phyloP scores from a whole-genome alignment of 2,329 filamentous ascomycete genomes.

The Venturiaceae sp. region DNA sequence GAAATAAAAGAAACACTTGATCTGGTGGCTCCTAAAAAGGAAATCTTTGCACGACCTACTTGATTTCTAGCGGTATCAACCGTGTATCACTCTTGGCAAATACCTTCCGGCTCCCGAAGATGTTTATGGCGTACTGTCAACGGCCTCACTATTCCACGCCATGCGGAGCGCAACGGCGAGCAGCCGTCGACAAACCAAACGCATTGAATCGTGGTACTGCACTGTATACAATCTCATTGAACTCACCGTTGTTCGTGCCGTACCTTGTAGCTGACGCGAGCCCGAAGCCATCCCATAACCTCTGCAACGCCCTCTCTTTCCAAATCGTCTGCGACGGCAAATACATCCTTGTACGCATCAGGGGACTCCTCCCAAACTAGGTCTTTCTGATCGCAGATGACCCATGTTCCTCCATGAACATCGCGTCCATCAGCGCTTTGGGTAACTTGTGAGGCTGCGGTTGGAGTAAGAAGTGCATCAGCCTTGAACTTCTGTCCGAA shows the following conservation, averaged over 20 bases:
- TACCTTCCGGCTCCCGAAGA: not conserved
- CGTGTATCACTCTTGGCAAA: not conserved
- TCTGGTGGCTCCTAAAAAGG: not conserved
- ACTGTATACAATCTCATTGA: not conserved
- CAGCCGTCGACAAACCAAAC: not conserved
- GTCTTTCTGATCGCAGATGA: slow-evolving; percentile 27
- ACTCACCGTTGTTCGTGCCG: slow-evolving; percentile 17
- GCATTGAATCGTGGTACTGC: not conserved
- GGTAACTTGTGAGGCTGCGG: not conserved
- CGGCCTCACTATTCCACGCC: not conserved
- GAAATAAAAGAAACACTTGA: not conserved
- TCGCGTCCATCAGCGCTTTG: slow-evolving; percentile 2
- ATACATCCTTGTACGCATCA: slow-evolving; percentile 28
- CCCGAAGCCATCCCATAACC: slow-evolving; percentile 21
- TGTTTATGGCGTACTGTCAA: not conserved
- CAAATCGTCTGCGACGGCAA: slow-evolving; percentile 25
- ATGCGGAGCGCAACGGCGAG: not conserved
- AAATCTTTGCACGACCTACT: not conserved
- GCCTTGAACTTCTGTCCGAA: slow-evolving; percentile 8
- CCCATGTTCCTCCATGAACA: slow-evolving; percentile 21
- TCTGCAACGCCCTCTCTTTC: slow-evolving; percentile 20
- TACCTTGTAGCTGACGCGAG: slow-evolving; percentile 28
- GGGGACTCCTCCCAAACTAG: slow-evolving; percentile 28
- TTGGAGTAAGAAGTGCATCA: not conserved
- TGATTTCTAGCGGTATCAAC: not conserved